A percentile compares a stretch with the other conserved stretches of the same genome.
Evolutionary conservation across 106 monocot species (phyloP).

Genomic region (Alisma plantagoaquatica): DNA sequence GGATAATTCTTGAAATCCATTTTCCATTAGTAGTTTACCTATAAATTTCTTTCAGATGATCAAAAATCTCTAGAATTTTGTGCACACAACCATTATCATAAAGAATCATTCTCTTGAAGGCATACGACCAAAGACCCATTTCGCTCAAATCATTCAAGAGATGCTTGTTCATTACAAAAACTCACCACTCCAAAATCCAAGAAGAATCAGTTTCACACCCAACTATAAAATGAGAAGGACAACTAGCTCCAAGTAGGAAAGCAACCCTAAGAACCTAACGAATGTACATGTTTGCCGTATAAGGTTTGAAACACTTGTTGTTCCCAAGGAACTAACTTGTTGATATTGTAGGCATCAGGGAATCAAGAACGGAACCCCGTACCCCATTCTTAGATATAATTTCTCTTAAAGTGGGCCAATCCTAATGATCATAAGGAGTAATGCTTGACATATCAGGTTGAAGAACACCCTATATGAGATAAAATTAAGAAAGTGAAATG

Average conservation of each 20-base stretch:
- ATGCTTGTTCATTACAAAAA: conserved; percentile 93
- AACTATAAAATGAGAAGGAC: background rate
- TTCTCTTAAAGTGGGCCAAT: conserved; percentile 54
- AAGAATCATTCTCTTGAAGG: conserved; percentile 70
- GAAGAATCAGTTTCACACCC: background rate
- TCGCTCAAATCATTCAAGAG: conserved; percentile 88
- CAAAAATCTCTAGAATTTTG: conserved; percentile 46
- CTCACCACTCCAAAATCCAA: conserved; percentile 69
- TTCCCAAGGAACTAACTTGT: conserved; percentile 97
- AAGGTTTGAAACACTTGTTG: conserved; percentile 91
- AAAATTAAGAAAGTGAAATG: too few relatives aligned
- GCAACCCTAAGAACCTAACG: conserved; percentile 68
- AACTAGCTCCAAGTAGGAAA: background rate
- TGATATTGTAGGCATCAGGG: conserved; percentile 97
- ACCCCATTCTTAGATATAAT: conserved; percentile 61
- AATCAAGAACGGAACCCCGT: conserved; percentile 87
- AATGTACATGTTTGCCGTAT: conserved; percentile 91
- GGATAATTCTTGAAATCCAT: background rate
- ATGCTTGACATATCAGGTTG: conserved; percentile 98
- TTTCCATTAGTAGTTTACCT: conserved; percentile 23
- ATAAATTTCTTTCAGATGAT: conserved; percentile 60
- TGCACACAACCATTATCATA: conserved; percentile 63
- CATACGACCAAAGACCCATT: conserved; percentile 72
- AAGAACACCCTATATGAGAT: conserved; percentile 76
- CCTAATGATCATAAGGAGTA: conserved; percentile 62